Evolutionary conservation across 345 rosid genomes (phyloP), one percentile per base, ranked within the genome.

Genomic region (Lenwebbia sp.): DNA sequence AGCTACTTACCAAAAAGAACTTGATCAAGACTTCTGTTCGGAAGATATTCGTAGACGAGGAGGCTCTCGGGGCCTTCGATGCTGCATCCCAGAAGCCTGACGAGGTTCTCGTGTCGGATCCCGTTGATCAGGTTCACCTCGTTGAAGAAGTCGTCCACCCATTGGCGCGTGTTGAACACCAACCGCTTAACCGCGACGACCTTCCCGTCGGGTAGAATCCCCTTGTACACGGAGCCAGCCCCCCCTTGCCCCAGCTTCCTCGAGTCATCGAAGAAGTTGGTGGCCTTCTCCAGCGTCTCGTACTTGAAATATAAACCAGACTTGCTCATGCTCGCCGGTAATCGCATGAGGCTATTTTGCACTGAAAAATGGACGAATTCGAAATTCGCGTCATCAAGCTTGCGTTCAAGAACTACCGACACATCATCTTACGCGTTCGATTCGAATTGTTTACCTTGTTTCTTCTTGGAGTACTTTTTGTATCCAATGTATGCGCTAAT

Each of bases 51-150:
- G 47, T 96, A 95, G 70, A 96, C 95, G 30, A 96, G 92, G 89
- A 95, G 95, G 90, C 99, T 94, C 58, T 95, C 95, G 0, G 96
- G 98, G 55, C 99, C 99, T 93, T 95, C 96, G 30, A 95, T 94
- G 89, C 96, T 94, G 87, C 99, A 96, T 33, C 99, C 99, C 83
- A 96, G 86, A 37, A 96, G 94, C 83, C 87, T 90, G 37, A 95
- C 95, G 52, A 96, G 92, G 90, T 94, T 94, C 89, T 89, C 85
- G 90, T 96, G 98, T 78, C 92, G 90, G 83, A 94, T 91, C 56
- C 92, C 92, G 28, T 91, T 94, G 84, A 94, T 96, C 87, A 93
- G 76, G 87, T 95, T 93, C 50, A 95, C 96, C 90, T 96, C 98
- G 65, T 95, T 95, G 86, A 94, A 96, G 94, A 96, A 96, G 54